These are phyloP conservation scores for Blepharisma japonicum DNA, from an alignment of 73 alveolate genomes.

Conservation along the genomic window DNA sequence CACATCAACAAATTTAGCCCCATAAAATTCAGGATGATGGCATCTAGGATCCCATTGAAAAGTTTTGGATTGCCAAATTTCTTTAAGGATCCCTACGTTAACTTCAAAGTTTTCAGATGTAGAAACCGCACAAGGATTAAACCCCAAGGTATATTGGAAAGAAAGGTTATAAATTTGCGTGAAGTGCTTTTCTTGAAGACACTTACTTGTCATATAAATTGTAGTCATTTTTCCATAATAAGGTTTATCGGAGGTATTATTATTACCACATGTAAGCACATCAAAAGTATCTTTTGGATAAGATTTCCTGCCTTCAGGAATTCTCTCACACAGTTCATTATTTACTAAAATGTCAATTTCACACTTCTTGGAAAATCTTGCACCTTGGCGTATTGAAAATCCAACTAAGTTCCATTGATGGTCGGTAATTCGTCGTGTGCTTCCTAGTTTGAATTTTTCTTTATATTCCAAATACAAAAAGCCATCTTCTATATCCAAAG, in stretches of 20 bases:
- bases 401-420: slow-evolving; percentile 19
- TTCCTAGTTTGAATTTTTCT: not conserved
- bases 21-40: not conserved
- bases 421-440: not conserved
- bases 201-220: not conserved
- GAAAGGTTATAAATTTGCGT: not conserved
- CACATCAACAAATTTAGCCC: not conserved
- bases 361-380: not conserved
- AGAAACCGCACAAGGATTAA: not conserved
- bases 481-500: not conserved
- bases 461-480: not conserved
- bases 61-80: not conserved
- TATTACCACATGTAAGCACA: not conserved
- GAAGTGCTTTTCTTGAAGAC: not conserved
- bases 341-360: slow-evolving; percentile 12
- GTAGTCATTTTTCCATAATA: not conserved
- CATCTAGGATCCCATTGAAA: slow-evolving; percentile 18
- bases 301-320: not conserved
- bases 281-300: slow-evolving; percentile 20
- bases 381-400: not conserved
- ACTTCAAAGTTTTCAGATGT: not conserved
- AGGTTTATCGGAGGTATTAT: not conserved
- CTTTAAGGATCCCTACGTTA: not conserved
- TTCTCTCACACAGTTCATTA: not conserved
- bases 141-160: slow-evolving; percentile 11